Percentiles rank a stretch among this genome's conserved stretches.
phyloP scores from a whole-genome alignment of 768 basidiomycete species.

The Leccinum imitatum region DNA sequence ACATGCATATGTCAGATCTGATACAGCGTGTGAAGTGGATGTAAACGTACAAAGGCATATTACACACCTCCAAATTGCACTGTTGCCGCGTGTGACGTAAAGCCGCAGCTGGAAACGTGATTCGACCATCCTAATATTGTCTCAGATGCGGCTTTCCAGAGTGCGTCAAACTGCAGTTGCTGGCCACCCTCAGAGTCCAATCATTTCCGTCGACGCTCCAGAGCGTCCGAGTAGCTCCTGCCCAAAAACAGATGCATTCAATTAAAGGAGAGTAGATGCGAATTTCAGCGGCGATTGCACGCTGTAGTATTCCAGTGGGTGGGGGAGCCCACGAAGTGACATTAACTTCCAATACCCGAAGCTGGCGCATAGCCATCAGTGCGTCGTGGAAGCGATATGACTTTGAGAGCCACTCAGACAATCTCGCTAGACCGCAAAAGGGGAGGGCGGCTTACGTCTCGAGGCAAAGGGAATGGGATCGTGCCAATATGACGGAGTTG shows the following conservation, averaged over 20 bases:
- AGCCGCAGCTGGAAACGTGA: conserved; percentile 14
- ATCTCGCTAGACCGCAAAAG: conserved; percentile 12
- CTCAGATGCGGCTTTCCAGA: conserved; percentile 30
- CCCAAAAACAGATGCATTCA: conserved; percentile 37
- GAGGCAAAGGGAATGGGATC: conserved; percentile 35
- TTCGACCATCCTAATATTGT: conserved; percentile 9
- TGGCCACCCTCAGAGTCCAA: conserved; percentile 31
- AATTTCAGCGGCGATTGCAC: conserved; percentile 39
- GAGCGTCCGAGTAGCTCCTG: conserved; percentile 27
- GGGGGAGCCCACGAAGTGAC: conserved; percentile 36
- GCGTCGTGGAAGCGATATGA: conserved; percentile 34
- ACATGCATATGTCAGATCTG: conserved; percentile 20
- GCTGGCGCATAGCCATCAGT: conserved; percentile 34
- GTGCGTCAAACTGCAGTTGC: conserved; percentile 26
- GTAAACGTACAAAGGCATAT: conserved; percentile 25
- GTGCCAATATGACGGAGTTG: conserved; percentile 40
- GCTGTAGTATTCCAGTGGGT: conserved; percentile 32
- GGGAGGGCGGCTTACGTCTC: conserved; percentile 32
- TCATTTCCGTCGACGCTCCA: conserved; percentile 38
- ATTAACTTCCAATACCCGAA: conserved; percentile 39
- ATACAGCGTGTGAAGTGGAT: conserved; percentile 19
- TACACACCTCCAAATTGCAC: conserved; percentile 23
- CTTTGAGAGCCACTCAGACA: conserved; percentile 27
- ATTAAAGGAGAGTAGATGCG: conserved; percentile 38
- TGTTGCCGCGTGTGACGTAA: conserved; percentile 28